These are phyloP conservation scores for Ananas comosus DNA, from an alignment of 176 grass and related monocot genomes.

Conservation along the genomic window DNA sequence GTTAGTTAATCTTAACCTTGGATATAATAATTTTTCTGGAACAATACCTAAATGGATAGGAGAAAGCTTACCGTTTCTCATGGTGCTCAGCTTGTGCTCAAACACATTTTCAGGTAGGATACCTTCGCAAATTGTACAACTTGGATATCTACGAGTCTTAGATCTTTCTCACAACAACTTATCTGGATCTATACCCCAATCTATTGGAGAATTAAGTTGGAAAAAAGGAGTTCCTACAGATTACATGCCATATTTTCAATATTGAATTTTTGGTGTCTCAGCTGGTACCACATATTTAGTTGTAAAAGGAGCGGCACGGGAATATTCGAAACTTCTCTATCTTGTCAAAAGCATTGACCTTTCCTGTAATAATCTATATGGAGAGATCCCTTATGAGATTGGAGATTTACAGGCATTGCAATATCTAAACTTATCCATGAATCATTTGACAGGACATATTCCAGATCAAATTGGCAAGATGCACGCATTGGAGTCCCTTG, in stretches of 20 bases:
- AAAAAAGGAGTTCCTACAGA: constrained; percentile 1
- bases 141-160: too few relatives aligned
- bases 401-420: too few relatives aligned
- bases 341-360: constrained; percentile 1
- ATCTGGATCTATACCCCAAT: constrained; percentile 17
- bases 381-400: constrained; percentile 12
- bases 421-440: not conserved
- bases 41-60: too few relatives aligned
- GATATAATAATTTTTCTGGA: too few relatives aligned
- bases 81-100: too few relatives aligned
- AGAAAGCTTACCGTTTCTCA: too few relatives aligned
- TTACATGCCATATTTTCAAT: too few relatives aligned
- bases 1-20: constrained; percentile 13
- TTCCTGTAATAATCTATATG: constrained; percentile 5
- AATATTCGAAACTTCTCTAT: not conserved
- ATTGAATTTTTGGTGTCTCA: too few relatives aligned
- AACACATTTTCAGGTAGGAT: too few relatives aligned
- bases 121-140: too few relatives aligned
- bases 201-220: constrained; percentile 23
- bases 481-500: constrained; percentile 2
- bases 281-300: not conserved
- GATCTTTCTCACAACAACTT: not conserved
- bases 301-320: constrained; percentile 20
- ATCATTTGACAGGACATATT: constrained; percentile 10
- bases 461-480: not conserved